Conservation (phyloP, 1,284 basidiomycete species). For the Cutaneotrichosporon cavernicola region DNA sequence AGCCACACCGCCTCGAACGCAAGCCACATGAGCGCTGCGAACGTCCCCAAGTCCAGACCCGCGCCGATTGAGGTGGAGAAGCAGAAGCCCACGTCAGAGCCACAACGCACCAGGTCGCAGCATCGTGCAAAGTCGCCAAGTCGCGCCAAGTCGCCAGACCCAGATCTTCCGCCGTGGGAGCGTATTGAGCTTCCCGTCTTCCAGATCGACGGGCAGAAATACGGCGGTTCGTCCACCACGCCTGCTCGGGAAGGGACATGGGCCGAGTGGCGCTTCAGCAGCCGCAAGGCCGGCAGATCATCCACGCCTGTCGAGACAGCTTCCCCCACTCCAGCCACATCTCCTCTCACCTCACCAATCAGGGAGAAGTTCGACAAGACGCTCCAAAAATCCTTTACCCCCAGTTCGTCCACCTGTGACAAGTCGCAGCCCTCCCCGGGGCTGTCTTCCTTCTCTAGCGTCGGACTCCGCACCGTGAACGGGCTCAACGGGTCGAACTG, state of each 20-base stretch:
- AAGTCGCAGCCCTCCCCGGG: conserved; percentile 6
- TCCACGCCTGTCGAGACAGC: conserved; percentile 18
- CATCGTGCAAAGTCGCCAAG: not conserved
- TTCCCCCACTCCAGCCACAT: not conserved
- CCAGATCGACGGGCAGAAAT: conserved; percentile 50
- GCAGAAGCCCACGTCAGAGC: not conserved
- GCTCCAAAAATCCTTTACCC: not conserved
- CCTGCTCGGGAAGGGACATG: conserved; percentile 24
- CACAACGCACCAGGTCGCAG: not conserved
- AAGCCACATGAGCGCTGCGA: not conserved
- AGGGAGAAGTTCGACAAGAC: conserved; percentile 9
- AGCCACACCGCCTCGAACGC: not conserved
- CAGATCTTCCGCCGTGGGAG: conserved; percentile 52
- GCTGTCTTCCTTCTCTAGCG: not conserved
- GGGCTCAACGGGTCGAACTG: not conserved
- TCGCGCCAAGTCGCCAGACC: not conserved
- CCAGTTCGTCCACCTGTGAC: conserved; percentile 5
- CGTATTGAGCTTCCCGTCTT: conserved; percentile 50
- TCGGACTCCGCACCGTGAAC: not conserved
- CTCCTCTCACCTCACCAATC: conserved; percentile 11
- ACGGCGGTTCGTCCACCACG: conserved; percentile 32
- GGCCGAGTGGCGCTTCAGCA: conserved; percentile 43
- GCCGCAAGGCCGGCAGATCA: conserved; percentile 27
- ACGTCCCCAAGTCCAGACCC: not conserved
- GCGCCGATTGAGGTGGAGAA: not conserved